Evolutionary conservation across 257 asterid genomes (phyloP).

Genomic region (Fraxinus quadrangulata): DNA sequence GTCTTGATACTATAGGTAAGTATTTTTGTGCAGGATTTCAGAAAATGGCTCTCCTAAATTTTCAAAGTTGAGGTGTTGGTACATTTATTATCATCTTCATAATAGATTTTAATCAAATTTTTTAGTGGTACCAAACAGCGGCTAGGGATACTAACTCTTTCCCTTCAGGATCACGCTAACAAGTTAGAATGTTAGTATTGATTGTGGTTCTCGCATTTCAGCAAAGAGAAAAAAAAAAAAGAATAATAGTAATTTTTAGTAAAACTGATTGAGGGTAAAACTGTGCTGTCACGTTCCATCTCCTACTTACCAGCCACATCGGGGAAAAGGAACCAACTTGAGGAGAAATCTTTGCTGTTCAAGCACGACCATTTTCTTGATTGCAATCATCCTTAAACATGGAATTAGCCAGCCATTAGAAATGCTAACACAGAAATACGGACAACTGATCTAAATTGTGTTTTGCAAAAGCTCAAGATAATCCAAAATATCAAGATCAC

Average conservation of each 20-base stretch:
- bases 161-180: constrained; percentile 4
- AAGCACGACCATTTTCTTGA: constrained; percentile 7
- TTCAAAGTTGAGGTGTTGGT: neutral
- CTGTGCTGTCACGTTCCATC: neutral
- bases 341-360: constrained; percentile 16
- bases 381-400: neutral
- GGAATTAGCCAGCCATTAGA: constrained; percentile 1
- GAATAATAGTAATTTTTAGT: neutral
- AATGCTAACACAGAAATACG: constrained; percentile 5
- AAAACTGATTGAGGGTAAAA: neutral
- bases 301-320: neutral
- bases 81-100: constrained; percentile 7
- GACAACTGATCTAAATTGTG: neutral
- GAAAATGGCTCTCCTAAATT: neutral
- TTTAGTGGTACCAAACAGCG: too few species aligned
- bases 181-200: neutral
- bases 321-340: constrained; percentile 9
- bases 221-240: neutral
- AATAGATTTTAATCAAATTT: neutral
- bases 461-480: neutral
- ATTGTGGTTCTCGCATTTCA: constrained; percentile 8
- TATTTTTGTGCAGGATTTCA: constrained; percentile 4
- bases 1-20: constrained; percentile 95
- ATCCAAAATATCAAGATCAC: neutral
- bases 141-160: constrained; percentile 4